Base-by-base conservation (phyloP, 1,139 yeast species). In the Geotrichum phurueaensis region DNA sequence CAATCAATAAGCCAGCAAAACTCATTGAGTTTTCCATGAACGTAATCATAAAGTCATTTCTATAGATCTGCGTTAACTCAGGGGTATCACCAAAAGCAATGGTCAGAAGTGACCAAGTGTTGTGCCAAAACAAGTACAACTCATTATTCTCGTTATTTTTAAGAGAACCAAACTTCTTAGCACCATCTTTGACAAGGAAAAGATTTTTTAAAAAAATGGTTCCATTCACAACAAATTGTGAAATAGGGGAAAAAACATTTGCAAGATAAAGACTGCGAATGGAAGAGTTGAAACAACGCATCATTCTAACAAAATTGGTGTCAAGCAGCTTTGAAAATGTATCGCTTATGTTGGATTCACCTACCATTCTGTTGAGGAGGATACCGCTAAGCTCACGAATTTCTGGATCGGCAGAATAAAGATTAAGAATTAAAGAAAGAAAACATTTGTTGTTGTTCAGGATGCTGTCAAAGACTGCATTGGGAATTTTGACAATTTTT, bases 401-500 rank as follows among this genome's bases (percentile, higher is more conserved):
- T n/a, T 39, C 47, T 39, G 47, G n/a, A 39, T 56, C 54, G 2
- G 49, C n/a, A 23, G 59, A 56, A 51, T 15, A 29, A 48, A 56
- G 22, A n/a, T 56, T 56, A 18, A 56, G 31, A 25, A 51, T 13
- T 20, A 56, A n/a, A 5, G 54, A 27, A 9, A 56, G 33, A 12
- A 51, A 13, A 12, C 48, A 29, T 13, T 20, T 43, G 13, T 56
- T 49, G 22, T 43, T 27, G n/a, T 13, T 15, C n/a, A 56, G 27
- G 6, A 43, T 15, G 7, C n/a, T 13, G 4, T 3, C 13, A 13
- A 51, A 18, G n/a, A 7, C 25, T 7, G 23, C 22, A 5, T 9
- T 12, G 13, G 15, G 15, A 18, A 51, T 7, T 25, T 10, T 5
- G n/a, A 7, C n/a, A 39, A 56, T 51, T 18, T 18, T n/a, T 25